These are phyloP conservation scores for Prosopis cineraria DNA, from an alignment of 306 rosid genomes.

Conservation along the genomic window DNA sequence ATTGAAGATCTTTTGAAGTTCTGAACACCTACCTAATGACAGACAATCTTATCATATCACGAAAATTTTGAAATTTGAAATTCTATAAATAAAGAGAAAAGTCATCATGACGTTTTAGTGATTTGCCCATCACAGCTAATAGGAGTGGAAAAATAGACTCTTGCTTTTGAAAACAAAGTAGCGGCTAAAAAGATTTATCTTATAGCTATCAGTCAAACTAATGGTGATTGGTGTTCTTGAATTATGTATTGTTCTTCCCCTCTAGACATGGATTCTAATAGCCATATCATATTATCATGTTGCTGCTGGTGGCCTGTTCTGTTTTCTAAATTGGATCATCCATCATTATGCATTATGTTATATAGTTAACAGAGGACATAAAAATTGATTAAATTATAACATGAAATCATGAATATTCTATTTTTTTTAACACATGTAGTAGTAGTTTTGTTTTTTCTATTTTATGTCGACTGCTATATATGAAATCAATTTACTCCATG, in stretches of 20 bases:
- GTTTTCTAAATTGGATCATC: not conserved
- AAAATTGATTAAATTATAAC: not conserved
- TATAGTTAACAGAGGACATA: not conserved
- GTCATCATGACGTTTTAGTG: not conserved
- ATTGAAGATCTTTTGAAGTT: not conserved
- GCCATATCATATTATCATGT: not conserved
- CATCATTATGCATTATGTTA: not conserved
- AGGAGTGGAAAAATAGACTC: not conserved
- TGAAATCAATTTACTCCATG: not conserved
- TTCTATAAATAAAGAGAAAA: not conserved
- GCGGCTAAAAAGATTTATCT: not conserved
- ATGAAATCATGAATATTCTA: not conserved
- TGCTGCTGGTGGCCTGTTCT: not conserved
- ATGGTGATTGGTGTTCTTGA: not conserved
- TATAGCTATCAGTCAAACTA: not conserved
- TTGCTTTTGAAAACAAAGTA: not conserved
- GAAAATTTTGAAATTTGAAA: constrained; percentile 17
- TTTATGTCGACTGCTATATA: not conserved
- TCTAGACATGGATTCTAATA: not conserved
- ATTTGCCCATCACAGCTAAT: not conserved
- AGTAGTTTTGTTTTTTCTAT: not conserved
- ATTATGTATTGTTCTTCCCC: not conserved
- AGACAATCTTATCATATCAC: constrained; percentile 27
- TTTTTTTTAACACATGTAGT: not conserved
- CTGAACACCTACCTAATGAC: not conserved